Base-by-base conservation (phyloP, 1,284 basidiomycete genomes). In the Peniophora sp. region DNA sequence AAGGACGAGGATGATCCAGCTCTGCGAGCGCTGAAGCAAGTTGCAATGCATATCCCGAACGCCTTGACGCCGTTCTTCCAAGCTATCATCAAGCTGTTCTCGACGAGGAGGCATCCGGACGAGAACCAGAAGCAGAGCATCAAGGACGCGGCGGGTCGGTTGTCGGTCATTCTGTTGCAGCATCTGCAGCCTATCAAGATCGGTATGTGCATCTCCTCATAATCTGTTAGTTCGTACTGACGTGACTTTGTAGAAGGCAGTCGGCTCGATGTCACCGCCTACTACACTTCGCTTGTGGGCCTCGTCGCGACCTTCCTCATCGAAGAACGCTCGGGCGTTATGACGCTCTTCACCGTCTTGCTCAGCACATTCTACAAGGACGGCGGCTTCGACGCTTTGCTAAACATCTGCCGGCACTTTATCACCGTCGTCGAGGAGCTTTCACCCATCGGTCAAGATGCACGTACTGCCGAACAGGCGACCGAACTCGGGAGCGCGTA, bases 51-150 rank as follows among this genome's bases (percentile, higher is more conserved):
- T 44, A 77, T 96, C 50, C 91, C 93, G 0, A 82, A 78, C 24
- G 78, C 85, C 2, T 69, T 96, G 52, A 82, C 84, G 1, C 87
- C 91, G 3, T 89, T 98, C 65, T 93, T 97, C 71, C 89, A 92
- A 77, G 85, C 94, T 16, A 82, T 94, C 54, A 87, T 94, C 55
- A 90, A 92, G 64, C 75, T 97, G 63, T 86, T 97, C 64, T 83
- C 91, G 61, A 87, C 85, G 23, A 79, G 95, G 52, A 80, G 87
- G 25, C 86, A 78, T 59, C 77, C 83, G 14, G 96, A 99, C 61
- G 58, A 78, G 1, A 62, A 75, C 3, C 92, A 96, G 65, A 89
- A 83, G 66, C 82, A 84, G 59, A 88, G 92, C 60, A 88, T 95
- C 10, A 61, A 74, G 11, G 76, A 79, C 11, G 81, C 90, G 1